Conservation (phyloP, 2,329 filamentous ascomycete genomes). For the Nothopassalora personata region DNA sequence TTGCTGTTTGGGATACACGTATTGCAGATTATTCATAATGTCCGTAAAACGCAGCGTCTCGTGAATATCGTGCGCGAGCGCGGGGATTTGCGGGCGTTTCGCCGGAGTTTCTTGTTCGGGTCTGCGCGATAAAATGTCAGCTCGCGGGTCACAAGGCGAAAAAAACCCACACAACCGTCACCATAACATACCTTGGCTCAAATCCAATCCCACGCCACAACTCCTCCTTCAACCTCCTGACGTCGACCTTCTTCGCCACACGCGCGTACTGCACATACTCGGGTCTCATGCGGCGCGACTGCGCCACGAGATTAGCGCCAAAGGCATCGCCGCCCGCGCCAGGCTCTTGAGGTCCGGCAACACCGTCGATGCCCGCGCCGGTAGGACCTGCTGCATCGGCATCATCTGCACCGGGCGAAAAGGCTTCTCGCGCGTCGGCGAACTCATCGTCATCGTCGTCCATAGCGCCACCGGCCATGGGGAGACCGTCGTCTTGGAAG, state of each 20-base stretch:
- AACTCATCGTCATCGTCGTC: slow-evolving; percentile 66
- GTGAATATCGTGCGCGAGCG: slow-evolving; percentile 35
- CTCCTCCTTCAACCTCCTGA: slow-evolving; percentile 58
- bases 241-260: slow-evolving; percentile 63
- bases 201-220: slow-evolving; percentile 60
- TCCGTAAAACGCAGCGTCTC: slow-evolving; percentile 74
- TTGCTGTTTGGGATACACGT: slow-evolving; percentile 76
- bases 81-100: slow-evolving; percentile 18
- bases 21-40: slow-evolving; percentile 83
- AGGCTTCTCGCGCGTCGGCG: slow-evolving; percentile 73
- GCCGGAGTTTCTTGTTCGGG: slow-evolving; percentile 12
- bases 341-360: slow-evolving; percentile 32
- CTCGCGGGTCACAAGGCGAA: not conserved
- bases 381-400: slow-evolving; percentile 31
- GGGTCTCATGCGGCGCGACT: slow-evolving; percentile 54
- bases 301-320: slow-evolving; percentile 58
- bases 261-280: slow-evolving; percentile 63
- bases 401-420: slow-evolving; percentile 56
- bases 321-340: slow-evolving; percentile 49
- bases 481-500: slow-evolving; percentile 82
- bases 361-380: slow-evolving; percentile 29
- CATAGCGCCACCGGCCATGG: slow-evolving; percentile 57
- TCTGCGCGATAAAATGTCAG: not conserved
- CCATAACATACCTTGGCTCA: slow-evolving; percentile 27
- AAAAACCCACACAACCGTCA: not conserved